Base-by-base conservation (phyloP, 345 rosid species). In the Moringa oleifera region DNA sequence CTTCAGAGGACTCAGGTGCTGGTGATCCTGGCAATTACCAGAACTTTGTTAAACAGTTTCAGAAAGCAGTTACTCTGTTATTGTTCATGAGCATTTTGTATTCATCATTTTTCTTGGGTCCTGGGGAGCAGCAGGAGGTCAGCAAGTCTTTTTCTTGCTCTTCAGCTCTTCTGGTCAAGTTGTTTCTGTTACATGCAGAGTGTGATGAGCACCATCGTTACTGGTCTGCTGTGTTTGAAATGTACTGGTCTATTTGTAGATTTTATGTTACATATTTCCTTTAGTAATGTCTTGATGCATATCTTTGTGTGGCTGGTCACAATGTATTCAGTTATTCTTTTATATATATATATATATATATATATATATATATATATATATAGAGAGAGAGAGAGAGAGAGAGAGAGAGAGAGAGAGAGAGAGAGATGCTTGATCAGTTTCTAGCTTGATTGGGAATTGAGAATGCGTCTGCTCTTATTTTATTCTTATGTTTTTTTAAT, bases 41-140 rank as follows among this genome's bases (percentile, higher is more conserved):
- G 61, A 73, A 66, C 47, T 31, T 67, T 12, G 1, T 6, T 23
- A 73, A 57, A 51, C 76, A 37, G 71, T 25, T 77, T 36, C 68
- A 57, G 60, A 64, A 63, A 60, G 0, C 57, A 11, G 7, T 73
- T 17, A 20, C 61, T 59, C 65, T 68, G 63, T 53, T 70, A 18
- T 50, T 78, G 56, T 20, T 78, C 51, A 6, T 69, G 56, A 71
- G 63, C 21, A 23, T 78, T 49, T 16, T 72, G 8, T 66, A 37
- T 55, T 51, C 70, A 4, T 51, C 64, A n/a, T 16, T 53, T 6
- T 9, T 71, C 19, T 47, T 65, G 11, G 53, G 57, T 49, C 58
- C 71, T 24, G 41, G 25, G 1, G 79, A 62, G 54, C 71, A 69
- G 67, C 58, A 68, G 69, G 71, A 78, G 85, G 79, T 78, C 37